These are phyloP conservation scores for Coniosporium apollinis DNA, from an alignment of 495 filamentous ascomycete genomes.

Conservation along the genomic window DNA sequence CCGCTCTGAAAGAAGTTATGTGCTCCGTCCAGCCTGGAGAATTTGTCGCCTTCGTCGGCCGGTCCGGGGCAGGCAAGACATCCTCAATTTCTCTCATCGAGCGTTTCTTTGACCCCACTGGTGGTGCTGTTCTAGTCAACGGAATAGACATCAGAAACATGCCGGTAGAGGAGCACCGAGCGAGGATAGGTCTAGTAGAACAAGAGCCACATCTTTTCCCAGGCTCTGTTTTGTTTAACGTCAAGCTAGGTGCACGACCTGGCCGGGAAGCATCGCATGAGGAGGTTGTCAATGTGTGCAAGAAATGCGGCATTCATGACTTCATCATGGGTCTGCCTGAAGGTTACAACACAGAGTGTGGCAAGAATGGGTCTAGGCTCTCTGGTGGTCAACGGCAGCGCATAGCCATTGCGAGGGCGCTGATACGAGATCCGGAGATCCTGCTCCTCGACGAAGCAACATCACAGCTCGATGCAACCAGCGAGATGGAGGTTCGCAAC, in stretches of 20 bases:
- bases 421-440: constrained; percentile 16
- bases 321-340: constrained; percentile 26
- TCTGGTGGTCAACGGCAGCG: constrained; percentile 19
- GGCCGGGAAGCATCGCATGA: constrained; percentile 4
- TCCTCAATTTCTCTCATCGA: constrained; percentile 39
- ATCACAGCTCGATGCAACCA: constrained; percentile 12
- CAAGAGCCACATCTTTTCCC: constrained; percentile 18
- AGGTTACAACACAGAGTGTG: constrained; percentile 23
- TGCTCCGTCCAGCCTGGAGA: constrained; percentile 26
- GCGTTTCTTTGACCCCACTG: constrained; percentile 32
- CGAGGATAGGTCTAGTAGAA: constrained; percentile 9
- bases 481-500: constrained; percentile 10
- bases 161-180: constrained; percentile 4
- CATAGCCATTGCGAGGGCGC: constrained; percentile 17
- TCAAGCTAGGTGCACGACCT: constrained; percentile 9
- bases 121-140: constrained; percentile 21
- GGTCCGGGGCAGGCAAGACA: constrained; percentile 40
- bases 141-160: constrained; percentile 15
- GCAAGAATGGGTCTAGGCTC: constrained; percentile 9
- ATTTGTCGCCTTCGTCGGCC: constrained; percentile 36
- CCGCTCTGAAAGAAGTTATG: constrained; percentile 28
- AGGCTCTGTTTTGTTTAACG: constrained; percentile 14
- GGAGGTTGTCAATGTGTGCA: constrained; percentile 9
- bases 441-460: constrained; percentile 19
- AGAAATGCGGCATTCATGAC: constrained; percentile 15